phyloP scores from a whole-genome alignment of 163 green algal species.

The Smithsoniella earleae region DNA sequence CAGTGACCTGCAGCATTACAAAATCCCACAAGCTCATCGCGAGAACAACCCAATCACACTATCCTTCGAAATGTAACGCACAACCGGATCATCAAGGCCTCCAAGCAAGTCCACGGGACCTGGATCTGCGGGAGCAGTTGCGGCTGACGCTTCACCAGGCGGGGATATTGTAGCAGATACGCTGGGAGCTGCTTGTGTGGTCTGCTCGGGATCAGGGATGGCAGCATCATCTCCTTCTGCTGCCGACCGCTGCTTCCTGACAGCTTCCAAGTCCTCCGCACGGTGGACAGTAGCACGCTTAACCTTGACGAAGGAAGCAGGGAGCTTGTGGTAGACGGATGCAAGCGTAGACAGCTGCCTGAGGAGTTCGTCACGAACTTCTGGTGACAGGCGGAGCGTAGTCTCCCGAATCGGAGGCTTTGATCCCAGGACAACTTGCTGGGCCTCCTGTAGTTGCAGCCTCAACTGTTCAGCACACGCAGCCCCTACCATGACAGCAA shows the following conservation, averaged over 20 bases:
- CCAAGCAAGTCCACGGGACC: constrained; percentile 11
- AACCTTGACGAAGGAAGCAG: constrained; percentile 28
- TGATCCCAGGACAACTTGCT: constrained; percentile 89
- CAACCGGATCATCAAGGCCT: not conserved
- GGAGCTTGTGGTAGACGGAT: constrained; percentile 78
- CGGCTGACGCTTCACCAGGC: not conserved
- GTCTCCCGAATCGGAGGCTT: constrained; percentile 86
- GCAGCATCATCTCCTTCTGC: not conserved
- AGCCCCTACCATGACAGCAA: too few relatives aligned
- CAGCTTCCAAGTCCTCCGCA: constrained; percentile 12
- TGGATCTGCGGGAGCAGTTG: not conserved
- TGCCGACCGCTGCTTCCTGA: not conserved
- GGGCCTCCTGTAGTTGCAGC: constrained; percentile 61
- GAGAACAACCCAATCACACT: too few relatives aligned
- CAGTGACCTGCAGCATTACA: not conserved
- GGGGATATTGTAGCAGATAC: not conserved
- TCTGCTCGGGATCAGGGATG: not conserved
- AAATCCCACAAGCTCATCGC: not conserved
- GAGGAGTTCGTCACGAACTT: constrained; percentile 70
- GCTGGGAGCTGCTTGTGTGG: not conserved
- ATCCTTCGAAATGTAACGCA: not conserved
- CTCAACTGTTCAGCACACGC: constrained; percentile 29
- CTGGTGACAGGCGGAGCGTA: constrained; percentile 57
- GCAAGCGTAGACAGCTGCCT: constrained; percentile 75
- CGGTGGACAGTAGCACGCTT: constrained; percentile 18